Conservation (phyloP, 2,329 filamentous ascomycete genomes). For the Hypomyces perniciosus region DNA sequence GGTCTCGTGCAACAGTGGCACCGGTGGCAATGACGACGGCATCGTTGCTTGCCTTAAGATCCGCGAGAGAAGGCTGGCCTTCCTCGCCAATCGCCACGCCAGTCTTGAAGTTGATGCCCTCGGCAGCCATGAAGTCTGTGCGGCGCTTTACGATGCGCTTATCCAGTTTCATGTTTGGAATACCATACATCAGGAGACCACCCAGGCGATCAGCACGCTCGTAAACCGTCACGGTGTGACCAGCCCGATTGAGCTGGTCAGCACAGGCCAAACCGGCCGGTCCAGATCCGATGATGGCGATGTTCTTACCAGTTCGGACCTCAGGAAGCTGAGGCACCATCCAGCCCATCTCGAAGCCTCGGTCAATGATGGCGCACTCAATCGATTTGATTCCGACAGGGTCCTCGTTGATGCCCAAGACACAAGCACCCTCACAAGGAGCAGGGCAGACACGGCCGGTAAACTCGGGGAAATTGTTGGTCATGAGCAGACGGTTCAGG, state of each 20-base stretch:
- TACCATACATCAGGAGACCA: conserved; percentile 95
- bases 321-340: conserved; percentile 79
- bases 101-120: conserved; percentile 79
- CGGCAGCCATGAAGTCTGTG: conserved; percentile 88
- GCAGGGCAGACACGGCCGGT: conserved; percentile 95
- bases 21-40: conserved; percentile 89
- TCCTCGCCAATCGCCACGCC: conserved; percentile 73
- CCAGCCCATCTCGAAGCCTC: conserved; percentile 97
- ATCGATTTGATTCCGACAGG: conserved; percentile 98
- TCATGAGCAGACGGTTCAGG: conserved; percentile 85
- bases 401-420: conserved; percentile 93
- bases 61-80: conserved; percentile 54
- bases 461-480: conserved; percentile 98
- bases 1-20: conserved; percentile 85
- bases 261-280: conserved; percentile 85
- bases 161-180: conserved; percentile 99
- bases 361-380: conserved; percentile 95
- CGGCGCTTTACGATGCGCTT: conserved; percentile 95
- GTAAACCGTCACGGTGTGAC: conserved; percentile 83
- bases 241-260: conserved; percentile 90
- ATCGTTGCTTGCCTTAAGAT: conserved; percentile 68
- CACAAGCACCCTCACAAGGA: conserved; percentile 92
- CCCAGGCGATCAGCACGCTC: conserved; percentile 87
- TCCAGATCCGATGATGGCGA: conserved; percentile 87
- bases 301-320: conserved; percentile 77